Percentiles rank a stretch among this genome's conserved stretches.
Conservation (phyloP, 371 early-diverging fungal genomes). For the Syncephalis plumigaleata region DNA sequence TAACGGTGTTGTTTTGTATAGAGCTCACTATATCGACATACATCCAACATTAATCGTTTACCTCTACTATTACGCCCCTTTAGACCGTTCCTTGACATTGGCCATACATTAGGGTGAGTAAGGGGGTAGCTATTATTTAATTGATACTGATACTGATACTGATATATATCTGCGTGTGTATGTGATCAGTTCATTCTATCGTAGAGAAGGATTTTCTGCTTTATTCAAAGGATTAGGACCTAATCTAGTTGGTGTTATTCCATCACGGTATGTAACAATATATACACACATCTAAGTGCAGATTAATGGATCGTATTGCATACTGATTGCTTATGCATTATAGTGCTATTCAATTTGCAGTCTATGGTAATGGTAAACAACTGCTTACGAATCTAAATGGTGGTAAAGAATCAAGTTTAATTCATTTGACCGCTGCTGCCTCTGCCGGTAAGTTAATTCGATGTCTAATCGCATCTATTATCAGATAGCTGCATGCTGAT, state of each 20-base stretch:
- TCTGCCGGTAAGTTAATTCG: conserved; percentile 54
- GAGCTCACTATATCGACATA: background rate
- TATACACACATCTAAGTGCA: too few relatives aligned
- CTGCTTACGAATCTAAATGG: conserved; percentile 48
- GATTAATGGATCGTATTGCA: too few relatives aligned
- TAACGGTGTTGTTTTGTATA: background rate
- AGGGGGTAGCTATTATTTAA: too few relatives aligned
- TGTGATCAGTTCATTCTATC: conserved; percentile 42
- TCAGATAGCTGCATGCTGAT: too few relatives aligned
- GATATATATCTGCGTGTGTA: background rate
- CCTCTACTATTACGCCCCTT: background rate
- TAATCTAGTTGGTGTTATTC: conserved; percentile 83
- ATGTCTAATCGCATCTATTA: too few relatives aligned
- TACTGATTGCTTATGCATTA: too few relatives aligned
- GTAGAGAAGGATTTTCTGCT: conserved; percentile 67
- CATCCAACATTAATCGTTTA: background rate
- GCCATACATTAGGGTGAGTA: conserved; percentile 1
- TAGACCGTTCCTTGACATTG: too few relatives aligned
- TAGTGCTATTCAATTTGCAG: conserved; percentile 80
- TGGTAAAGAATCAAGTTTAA: conserved; percentile 56
- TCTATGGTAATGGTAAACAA: conserved; percentile 78
- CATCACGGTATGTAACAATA: conserved; percentile 40
- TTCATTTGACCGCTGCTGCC: conserved; percentile 70
- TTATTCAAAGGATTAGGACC: conserved; percentile 90
- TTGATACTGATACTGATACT: background rate